Conservation (phyloP, 140 eudicot genomes). For the Flaveria floridana region DNA sequence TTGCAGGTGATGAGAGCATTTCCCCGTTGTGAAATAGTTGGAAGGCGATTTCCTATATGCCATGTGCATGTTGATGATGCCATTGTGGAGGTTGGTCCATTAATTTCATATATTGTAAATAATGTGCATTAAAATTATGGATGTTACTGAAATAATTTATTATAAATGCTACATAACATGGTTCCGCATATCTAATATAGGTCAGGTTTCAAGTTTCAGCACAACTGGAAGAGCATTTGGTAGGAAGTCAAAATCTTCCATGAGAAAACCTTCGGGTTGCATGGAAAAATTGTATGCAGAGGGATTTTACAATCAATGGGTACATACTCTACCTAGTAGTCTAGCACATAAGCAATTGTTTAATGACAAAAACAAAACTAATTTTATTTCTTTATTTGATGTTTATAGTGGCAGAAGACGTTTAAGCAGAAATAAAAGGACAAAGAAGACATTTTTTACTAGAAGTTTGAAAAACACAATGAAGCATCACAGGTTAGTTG, state of each 20-base stretch:
- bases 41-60: slow-evolving; percentile 68
- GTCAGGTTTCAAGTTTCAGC: slow-evolving; percentile 73
- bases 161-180: background rate
- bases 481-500: no score
- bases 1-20: slow-evolving; percentile 55
- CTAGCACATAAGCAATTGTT: slow-evolving; percentile 10
- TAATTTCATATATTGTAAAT: slow-evolving; percentile 13
- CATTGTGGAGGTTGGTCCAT: slow-evolving; percentile 51
- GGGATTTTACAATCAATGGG: slow-evolving; percentile 74
- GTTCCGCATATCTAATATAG: slow-evolving; percentile 23
- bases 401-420: no score
- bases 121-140: background rate
- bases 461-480: no score
- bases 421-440: no score
- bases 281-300: slow-evolving; percentile 59
- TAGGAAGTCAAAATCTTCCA: slow-evolving; percentile 33
- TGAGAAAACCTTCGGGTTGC: slow-evolving; percentile 46
- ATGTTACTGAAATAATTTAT: no score
- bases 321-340: slow-evolving; percentile 30
- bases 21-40: slow-evolving; percentile 56
- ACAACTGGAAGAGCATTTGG: slow-evolving; percentile 43
- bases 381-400: no score
- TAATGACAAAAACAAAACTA: no score
- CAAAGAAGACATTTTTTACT: no score
- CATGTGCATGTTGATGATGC: slow-evolving; percentile 61